These are phyloP conservation scores for Gymnopilus junonius DNA, from an alignment of 768 basidiomycete species.

Conservation along the genomic window DNA sequence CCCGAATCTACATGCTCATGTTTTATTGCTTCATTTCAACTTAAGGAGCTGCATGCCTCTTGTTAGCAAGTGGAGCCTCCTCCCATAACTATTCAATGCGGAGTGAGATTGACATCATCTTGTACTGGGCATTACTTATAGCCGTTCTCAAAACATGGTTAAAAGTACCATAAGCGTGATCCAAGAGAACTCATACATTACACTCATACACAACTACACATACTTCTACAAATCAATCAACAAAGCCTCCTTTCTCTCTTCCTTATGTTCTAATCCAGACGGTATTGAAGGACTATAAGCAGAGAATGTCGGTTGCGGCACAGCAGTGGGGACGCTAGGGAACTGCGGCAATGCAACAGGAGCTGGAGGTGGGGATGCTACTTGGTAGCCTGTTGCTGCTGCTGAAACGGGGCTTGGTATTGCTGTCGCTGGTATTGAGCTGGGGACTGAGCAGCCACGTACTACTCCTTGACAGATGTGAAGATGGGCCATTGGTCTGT, in stretches of 20 bases:
- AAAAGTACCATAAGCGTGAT: neutral
- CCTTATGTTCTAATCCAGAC: slow-evolving; percentile 53
- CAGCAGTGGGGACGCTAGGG: slow-evolving; percentile 64
- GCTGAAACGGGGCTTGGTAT: slow-evolving; percentile 20
- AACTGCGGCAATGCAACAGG: slow-evolving; percentile 57
- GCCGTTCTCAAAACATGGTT: neutral
- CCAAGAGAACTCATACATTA: neutral
- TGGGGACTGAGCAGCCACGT: slow-evolving; percentile 32
- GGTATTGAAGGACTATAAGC: slow-evolving; percentile 55
- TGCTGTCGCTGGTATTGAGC: slow-evolving; percentile 23
- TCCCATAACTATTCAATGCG: too few relatives aligned
- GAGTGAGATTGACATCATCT: too few relatives aligned
- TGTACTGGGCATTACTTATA: too few relatives aligned
- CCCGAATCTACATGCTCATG: neutral
- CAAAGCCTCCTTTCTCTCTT: slow-evolving; percentile 68
- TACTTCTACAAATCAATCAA: slow-evolving; percentile 53
- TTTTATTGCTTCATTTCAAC: neutral
- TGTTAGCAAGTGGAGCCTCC: too few relatives aligned
- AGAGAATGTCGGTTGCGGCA: slow-evolving; percentile 54
- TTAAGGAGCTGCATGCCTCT: too few relatives aligned
- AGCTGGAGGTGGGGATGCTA: slow-evolving; percentile 31
- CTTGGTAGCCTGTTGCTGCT: slow-evolving; percentile 31
- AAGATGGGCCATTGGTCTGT: slow-evolving; percentile 26
- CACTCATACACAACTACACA: neutral
- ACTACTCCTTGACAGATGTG: slow-evolving; percentile 35